These are phyloP conservation scores for Candida manassasensis DNA, from an alignment of 805 yeast species.

Conservation along the genomic window DNA sequence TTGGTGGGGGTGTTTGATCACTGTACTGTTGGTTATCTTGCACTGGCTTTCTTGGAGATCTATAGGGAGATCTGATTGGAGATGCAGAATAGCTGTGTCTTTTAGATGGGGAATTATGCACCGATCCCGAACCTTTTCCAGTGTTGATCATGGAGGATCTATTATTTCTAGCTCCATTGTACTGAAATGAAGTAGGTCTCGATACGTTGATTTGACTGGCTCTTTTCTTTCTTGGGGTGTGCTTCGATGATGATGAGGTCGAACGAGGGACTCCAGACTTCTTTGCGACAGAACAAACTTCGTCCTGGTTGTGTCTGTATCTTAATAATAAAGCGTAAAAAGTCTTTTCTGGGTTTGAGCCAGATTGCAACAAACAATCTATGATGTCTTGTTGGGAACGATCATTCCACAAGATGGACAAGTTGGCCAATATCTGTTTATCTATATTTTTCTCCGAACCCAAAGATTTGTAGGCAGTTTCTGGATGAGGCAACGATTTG, in stretches of 20 bases:
- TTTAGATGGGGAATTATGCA: conserved; percentile 25
- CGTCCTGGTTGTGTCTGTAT: conserved; percentile 40
- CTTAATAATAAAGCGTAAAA: conserved; percentile 42
- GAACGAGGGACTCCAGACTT: conserved; percentile 4
- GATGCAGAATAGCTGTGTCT: conserved; percentile 27
- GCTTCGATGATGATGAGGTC: conserved; percentile 6
- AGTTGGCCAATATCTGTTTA: conserved; percentile 48
- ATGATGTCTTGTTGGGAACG: conserved; percentile 40
- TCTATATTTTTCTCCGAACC: conserved; percentile 47
- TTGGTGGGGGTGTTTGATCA: conserved; percentile 17
- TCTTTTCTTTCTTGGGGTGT: conserved; percentile 24
- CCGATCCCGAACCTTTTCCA: conserved; percentile 22
- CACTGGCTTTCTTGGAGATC: conserved; percentile 14
- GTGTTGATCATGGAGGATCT: conserved; percentile 9
- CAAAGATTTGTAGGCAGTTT: conserved; percentile 48
- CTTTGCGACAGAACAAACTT: conserved; percentile 13
- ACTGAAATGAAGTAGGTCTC: conserved; percentile 40
- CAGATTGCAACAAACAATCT: conserved; percentile 30
- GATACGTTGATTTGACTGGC: conserved; percentile 32
- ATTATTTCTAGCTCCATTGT: conserved; percentile 16
- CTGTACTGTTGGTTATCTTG: conserved; percentile 8
- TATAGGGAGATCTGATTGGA: conserved; percentile 29
- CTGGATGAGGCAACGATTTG: conserved; percentile 50
- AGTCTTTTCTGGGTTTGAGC: conserved; percentile 42
- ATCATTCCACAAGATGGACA: conserved; percentile 56